Evolutionary conservation across 345 rosid species (phyloP).

Genomic region (Eucalyptus cloeziana): DNA sequence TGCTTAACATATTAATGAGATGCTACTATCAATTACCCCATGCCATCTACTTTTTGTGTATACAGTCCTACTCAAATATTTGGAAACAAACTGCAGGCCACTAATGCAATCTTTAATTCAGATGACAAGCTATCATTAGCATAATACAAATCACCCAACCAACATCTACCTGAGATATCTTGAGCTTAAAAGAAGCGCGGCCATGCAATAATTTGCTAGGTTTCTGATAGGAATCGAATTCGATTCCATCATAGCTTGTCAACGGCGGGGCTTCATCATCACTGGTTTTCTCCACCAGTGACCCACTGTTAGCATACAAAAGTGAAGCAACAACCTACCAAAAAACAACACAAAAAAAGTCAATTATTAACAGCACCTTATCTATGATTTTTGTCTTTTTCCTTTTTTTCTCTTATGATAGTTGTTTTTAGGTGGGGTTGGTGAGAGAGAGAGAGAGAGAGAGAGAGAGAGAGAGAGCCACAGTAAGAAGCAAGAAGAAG

Average conservation of each 20-base stretch:
- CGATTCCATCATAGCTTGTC: slow-evolving; percentile 64
- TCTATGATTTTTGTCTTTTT: neutral
- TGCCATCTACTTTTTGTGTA: neutral
- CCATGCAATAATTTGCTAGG: slow-evolving; percentile 53
- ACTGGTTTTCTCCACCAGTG: slow-evolving; percentile 50
- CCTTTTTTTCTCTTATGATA: neutral
- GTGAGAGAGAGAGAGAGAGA: neutral
- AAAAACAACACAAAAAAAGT: neutral
- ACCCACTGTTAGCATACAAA: slow-evolving; percentile 52
- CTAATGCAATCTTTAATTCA: neutral
- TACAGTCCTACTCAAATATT: neutral
- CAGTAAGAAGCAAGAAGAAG: no score
- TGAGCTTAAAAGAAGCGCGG: slow-evolving; percentile 59
- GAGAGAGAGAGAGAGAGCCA: no score
- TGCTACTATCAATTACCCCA: neutral
- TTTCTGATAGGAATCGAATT: slow-evolving; percentile 49
- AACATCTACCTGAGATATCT: slow-evolving; percentile 59
- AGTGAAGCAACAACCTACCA: slow-evolving; percentile 60
- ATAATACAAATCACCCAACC: neutral
- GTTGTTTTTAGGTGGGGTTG: neutral
- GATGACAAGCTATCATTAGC: neutral
- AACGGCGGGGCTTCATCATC: slow-evolving; percentile 70
- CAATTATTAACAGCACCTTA: neutral
- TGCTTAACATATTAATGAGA: neutral
- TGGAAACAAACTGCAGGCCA: neutral